Evolutionary conservation across 176 grass and related monocot species (phyloP), one percentile per base, ranked within the genome.

Genomic region (Ampelocalamus luodianensis): DNA sequence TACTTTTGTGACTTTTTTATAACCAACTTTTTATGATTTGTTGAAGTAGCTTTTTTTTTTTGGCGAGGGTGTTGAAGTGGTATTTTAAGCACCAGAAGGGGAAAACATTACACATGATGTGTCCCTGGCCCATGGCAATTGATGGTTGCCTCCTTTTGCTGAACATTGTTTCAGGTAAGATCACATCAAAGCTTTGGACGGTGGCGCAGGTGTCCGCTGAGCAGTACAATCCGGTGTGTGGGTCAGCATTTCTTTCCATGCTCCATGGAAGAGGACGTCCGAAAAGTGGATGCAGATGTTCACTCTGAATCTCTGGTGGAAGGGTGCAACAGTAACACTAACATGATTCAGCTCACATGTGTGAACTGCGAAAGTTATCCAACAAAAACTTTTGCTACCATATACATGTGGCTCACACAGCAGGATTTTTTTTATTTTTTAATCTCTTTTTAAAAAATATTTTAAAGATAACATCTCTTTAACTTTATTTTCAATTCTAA

Each of bases 101-200:
- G 40, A 58, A 56, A 62, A 27, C 59, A 13, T 6, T 27, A 14
- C 66, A 83, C 80, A 77, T 63, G 45, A 44, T 72, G 23, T 89
- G 82, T 22, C 61, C 22, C 22, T 90, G 83, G 79, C 38, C 72
- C 79, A 82, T 72, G 83, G n/a, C 89, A 18, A 69, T 74, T 49
- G 39, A 4, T 18, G 69, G 74, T 74, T 69, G 74, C 73, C 50
- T 74, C 50, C 72, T 32, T 54, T 66, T 64, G 74, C 37, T 43
- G 39, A 38, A 44, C 79, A 60, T 27, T 59, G 73, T 42, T 69
- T 80, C 80, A 80, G 85, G 85, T 84, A 45, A 87, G 69, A 91
- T 91, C 89, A 83, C 89, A 87, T 91, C 80, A 54, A 44, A 10
- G 55, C 11, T 80, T 87, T 87, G 89, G 89, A 91, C 24, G 18